phyloP scores from a whole-genome alignment of 2,329 filamentous ascomycete species.

The Paecilomyces dactylethromorphus region DNA sequence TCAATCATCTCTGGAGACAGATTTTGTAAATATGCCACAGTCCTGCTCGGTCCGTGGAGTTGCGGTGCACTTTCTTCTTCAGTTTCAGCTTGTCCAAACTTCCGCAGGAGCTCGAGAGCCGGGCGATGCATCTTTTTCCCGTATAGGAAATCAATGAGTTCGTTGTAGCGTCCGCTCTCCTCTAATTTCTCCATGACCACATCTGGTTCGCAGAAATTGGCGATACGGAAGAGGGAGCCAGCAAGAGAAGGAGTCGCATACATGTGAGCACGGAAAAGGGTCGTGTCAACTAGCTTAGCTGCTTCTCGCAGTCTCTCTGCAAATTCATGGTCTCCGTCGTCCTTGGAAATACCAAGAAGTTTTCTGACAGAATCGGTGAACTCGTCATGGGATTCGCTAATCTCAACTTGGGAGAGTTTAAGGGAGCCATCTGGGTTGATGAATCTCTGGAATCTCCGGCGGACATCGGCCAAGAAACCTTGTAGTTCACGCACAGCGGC shows the following conservation, averaged over 20 bases:
- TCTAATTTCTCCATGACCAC: slow-evolving; percentile 91
- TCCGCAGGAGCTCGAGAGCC: slow-evolving; percentile 72
- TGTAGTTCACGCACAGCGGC: slow-evolving; percentile 76
- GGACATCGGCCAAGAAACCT: slow-evolving; percentile 80
- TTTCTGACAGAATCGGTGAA: slow-evolving; percentile 40
- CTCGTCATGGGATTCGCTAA: slow-evolving; percentile 29
- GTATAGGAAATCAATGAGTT: slow-evolving; percentile 95
- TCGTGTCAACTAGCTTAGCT: slow-evolving; percentile 84
- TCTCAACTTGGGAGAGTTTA: slow-evolving; percentile 25
- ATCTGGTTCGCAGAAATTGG: slow-evolving; percentile 93
- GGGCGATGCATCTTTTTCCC: slow-evolving; percentile 89
- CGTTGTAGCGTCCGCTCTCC: slow-evolving; percentile 80
- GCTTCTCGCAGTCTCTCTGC: slow-evolving; percentile 66
- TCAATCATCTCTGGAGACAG: slow-evolving; percentile 83
- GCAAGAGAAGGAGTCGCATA: slow-evolving; percentile 78
- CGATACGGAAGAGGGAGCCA: slow-evolving; percentile 84
- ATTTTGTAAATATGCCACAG: slow-evolving; percentile 83
- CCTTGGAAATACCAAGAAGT: slow-evolving; percentile 41
- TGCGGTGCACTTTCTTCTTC: slow-evolving; percentile 37
- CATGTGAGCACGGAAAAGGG: slow-evolving; percentile 92
- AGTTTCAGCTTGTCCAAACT: slow-evolving; percentile 61
- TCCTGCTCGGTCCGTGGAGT: slow-evolving; percentile 75
- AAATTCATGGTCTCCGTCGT: slow-evolving; percentile 52
- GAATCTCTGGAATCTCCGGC: slow-evolving; percentile 57
- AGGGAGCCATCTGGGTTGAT: slow-evolving; percentile 52